Conservation (phyloP, 2,329 filamentous ascomycete species). For the Stenocarpella maydis region DNA sequence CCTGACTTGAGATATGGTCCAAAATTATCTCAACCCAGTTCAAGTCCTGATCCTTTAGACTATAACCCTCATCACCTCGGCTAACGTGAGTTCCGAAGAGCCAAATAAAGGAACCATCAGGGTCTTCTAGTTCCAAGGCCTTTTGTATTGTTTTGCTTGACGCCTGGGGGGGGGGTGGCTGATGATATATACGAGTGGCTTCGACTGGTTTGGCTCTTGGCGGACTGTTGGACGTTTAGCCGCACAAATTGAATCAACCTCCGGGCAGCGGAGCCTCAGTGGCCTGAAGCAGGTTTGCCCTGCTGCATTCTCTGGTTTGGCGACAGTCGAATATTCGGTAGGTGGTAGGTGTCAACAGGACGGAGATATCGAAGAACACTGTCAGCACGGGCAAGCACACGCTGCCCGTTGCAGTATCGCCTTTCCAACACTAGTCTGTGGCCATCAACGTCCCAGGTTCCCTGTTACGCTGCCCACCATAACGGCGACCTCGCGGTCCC, state of each 20-base stretch:
- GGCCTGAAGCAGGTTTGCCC: neutral
- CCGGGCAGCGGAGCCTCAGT: neutral
- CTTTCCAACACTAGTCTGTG: neutral
- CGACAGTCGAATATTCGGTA: neutral
- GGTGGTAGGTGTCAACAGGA: neutral
- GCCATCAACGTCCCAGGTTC: conserved; percentile 54
- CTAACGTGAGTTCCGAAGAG: neutral
- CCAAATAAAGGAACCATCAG: no score
- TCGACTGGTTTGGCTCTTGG: neutral
- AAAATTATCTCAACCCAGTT: neutral
- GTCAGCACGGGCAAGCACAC: neutral
- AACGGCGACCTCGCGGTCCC: conserved; percentile 92
- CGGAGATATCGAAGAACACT: neutral
- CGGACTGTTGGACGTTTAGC: neutral
- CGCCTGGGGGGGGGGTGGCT: neutral
- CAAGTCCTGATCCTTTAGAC: neutral
- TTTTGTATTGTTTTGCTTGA: fast-evolving
- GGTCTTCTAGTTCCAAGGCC: neutral
- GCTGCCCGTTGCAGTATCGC: neutral
- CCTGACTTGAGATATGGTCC: neutral
- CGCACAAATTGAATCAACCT: no score
- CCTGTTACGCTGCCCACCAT: conserved; percentile 88
- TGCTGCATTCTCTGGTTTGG: neutral
- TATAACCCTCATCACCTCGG: neutral
- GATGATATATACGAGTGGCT: neutral